Evolutionary conservation across 345 rosid genomes (phyloP).

Genomic region (Carallia brachiata): DNA sequence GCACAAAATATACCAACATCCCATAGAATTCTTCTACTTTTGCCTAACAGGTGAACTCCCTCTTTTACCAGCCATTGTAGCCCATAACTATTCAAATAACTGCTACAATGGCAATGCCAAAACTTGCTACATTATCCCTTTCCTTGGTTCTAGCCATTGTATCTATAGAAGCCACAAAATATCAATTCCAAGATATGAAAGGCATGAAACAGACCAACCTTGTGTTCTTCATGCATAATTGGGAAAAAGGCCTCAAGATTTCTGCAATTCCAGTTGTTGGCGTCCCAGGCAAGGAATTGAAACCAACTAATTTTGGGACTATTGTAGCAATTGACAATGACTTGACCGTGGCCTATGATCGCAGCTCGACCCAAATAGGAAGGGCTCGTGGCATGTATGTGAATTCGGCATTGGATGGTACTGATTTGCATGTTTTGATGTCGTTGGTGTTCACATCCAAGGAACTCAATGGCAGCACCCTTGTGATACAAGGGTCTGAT

Average conservation of each 20-base stretch:
- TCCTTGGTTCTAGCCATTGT: conserved; percentile 6
- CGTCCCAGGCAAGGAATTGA: not conserved
- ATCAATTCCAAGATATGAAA: conserved; percentile 1
- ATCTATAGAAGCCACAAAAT: not conserved
- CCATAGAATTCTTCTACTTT: no score
- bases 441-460: conserved; percentile 7
- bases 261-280: not conserved
- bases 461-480: conserved; percentile 15
- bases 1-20: no score
- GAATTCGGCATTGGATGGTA: conserved; percentile 1
- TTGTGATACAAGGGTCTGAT: conserved; percentile 8
- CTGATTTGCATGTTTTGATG: conserved; percentile 1
- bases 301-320: conserved; percentile 4
- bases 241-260: not conserved
- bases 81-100: no score
- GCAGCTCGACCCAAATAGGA: not conserved
- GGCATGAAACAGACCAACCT: not conserved
- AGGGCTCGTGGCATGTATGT: not conserved
- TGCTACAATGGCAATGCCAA: not conserved
- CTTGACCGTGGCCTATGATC: not conserved
- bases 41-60: no score
- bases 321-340: not conserved
- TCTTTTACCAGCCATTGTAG: no score
- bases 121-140: conserved; percentile 1
- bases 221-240: conserved; percentile 8